phyloP scores from a whole-genome alignment of 768 basidiomycete genomes.

The Porphyrellus cyaneotinctus region DNA sequence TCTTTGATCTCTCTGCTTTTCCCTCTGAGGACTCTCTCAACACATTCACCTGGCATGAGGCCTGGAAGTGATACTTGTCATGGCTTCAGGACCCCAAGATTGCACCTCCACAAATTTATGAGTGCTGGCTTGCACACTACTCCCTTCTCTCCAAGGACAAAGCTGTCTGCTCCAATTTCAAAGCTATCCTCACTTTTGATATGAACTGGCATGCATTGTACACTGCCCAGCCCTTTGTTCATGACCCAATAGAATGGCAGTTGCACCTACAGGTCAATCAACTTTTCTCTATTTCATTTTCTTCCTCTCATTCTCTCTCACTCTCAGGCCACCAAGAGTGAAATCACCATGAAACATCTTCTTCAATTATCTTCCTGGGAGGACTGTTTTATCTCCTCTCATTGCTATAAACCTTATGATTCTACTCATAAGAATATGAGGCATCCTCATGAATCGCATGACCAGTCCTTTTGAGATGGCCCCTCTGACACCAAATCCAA shows the following conservation, averaged over 20 bases:
- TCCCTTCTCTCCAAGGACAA: neutral
- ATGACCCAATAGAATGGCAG: neutral
- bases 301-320: neutral
- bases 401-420: neutral
- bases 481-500: neutral
- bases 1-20: neutral
- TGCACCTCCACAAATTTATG: neutral
- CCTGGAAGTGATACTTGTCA: neutral
- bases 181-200: neutral
- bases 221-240: neutral
- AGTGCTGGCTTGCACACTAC: neutral
- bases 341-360: neutral
- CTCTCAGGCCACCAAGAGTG: neutral
- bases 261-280: neutral
- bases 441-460: neutral
- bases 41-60: neutral
- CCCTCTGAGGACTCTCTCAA: neutral
- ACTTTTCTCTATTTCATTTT: neutral
- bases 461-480: neutral
- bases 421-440: neutral
- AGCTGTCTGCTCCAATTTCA: neutral
- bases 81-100: neutral
- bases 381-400: neutral
- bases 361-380: neutral
- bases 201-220: neutral